Evolutionary conservation across 208 protist species (phyloP).

Genomic region (Blechomonas ayalai): DNA sequence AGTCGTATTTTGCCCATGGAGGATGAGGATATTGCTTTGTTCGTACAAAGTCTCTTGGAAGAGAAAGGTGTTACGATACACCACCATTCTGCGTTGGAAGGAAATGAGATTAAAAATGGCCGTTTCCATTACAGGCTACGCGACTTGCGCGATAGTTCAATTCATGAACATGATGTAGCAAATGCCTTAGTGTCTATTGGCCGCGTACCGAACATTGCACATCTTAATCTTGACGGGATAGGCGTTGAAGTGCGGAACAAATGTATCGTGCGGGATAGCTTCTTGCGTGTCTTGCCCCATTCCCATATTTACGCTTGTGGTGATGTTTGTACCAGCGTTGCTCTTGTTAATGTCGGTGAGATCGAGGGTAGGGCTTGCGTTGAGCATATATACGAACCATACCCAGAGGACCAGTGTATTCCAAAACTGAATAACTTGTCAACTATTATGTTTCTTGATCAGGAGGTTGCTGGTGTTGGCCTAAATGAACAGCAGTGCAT

Average conservation of each 20-base stretch:
- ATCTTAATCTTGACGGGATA: conserved; percentile 51
- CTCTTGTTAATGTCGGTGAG: conserved; percentile 85
- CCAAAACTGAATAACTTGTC: conserved; percentile 80
- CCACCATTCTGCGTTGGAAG: conserved; percentile 70
- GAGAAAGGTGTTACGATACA: conserved; percentile 74
- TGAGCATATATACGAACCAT: conserved; percentile 77
- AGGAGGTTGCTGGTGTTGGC: conserved; percentile 82
- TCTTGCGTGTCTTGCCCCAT: conserved; percentile 51
- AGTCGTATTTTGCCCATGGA: conserved; percentile 83
- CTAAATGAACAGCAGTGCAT: conserved; percentile 85
- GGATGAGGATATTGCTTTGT: conserved; percentile 80
- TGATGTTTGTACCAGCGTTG: conserved; percentile 64
- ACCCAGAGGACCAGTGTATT: conserved; percentile 59
- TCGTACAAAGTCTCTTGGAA: conserved; percentile 76
- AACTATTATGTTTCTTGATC: conserved; percentile 91
- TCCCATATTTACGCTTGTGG: conserved; percentile 88
- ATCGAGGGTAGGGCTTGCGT: conserved; percentile 69
- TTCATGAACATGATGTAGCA: conserved; percentile 54
- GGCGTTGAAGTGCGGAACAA: conserved; percentile 35
- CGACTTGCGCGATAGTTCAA: conserved; percentile 32
- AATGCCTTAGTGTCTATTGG: conserved; percentile 86
- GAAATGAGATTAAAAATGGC: conserved; percentile 52
- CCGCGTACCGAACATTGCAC: conserved; percentile 51
- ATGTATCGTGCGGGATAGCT: conserved; percentile 44
- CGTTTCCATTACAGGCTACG: conserved; percentile 75